Percentiles rank a stretch among this genome's conserved stretches.
Conservation (phyloP, 1,139 yeast species). For the Oligophagozyma castellii region DNA sequence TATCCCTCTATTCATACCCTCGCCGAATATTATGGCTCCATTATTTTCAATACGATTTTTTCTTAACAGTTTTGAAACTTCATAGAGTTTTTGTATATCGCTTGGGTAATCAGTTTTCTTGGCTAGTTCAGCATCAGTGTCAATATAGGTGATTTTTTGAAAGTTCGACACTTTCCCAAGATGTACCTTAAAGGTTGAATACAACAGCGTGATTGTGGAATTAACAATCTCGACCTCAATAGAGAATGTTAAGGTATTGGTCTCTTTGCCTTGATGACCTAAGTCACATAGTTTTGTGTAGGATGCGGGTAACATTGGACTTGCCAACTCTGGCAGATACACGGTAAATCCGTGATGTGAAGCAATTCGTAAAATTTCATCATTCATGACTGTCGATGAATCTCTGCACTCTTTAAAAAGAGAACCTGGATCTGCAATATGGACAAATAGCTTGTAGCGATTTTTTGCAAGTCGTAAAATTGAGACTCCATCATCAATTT, state of each 20-base stretch:
- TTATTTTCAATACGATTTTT: constrained; percentile 19
- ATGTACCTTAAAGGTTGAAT: constrained; percentile 23
- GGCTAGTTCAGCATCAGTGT: constrained; percentile 32
- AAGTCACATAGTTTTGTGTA: constrained; percentile 44
- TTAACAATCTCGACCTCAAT: constrained; percentile 24
- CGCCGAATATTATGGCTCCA: constrained; percentile 28
- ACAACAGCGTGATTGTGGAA: constrained; percentile 14
- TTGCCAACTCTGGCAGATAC: constrained; percentile 56
- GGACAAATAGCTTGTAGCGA: constrained; percentile 41
- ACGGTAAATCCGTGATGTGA: constrained; percentile 51
- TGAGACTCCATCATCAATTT: constrained; percentile 88
- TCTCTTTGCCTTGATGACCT: constrained; percentile 33
- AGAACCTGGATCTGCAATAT: constrained; percentile 82
- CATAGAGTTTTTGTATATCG: constrained; percentile 27
- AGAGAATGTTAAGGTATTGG: constrained; percentile 39
- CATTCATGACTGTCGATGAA: constrained; percentile 24
- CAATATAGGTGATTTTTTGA: constrained; percentile 35
- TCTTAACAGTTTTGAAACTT: constrained; percentile 26
- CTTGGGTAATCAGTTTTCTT: not conserved
- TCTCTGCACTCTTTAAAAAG: constrained; percentile 24
- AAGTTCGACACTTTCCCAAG: constrained; percentile 33
- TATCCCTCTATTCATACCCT: constrained; percentile 20
- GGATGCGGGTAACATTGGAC: constrained; percentile 58
- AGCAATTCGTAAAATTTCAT: constrained; percentile 45
- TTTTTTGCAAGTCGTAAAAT: constrained; percentile 28